phyloP scores from a whole-genome alignment of 73 alveolate genomes.

The Paramecium caudatum region DNA sequence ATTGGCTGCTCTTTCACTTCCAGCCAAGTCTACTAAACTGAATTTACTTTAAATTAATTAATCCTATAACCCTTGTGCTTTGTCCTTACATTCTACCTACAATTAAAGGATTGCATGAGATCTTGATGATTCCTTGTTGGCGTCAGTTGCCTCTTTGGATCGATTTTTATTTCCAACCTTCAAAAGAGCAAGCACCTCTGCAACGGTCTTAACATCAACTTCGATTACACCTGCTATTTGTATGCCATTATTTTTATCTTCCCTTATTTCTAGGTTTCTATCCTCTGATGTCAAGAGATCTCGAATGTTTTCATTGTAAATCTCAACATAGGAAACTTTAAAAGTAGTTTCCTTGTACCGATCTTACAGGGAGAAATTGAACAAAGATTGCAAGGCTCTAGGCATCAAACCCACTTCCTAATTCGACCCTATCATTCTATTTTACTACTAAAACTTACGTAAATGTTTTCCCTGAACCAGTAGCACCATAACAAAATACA shows the following conservation, averaged over 20 bases:
- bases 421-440: slow-evolving; percentile 92
- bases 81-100: slow-evolving; percentile 88
- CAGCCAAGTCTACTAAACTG: slow-evolving; percentile 97
- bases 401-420: slow-evolving; percentile 96
- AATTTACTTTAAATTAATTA: slow-evolving; percentile 93
- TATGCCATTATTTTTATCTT: slow-evolving; percentile 95
- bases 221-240: slow-evolving; percentile 93
- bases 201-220: slow-evolving; percentile 90
- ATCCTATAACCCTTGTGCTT: slow-evolving; percentile 79
- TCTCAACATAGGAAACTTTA: slow-evolving; percentile 94
- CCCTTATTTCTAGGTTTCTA: slow-evolving; percentile 93
- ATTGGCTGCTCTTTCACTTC: slow-evolving; percentile 97
- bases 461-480: slow-evolving; percentile 99
- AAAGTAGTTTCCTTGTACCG: slow-evolving; percentile 79
- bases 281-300: slow-evolving; percentile 88
- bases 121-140: slow-evolving; percentile 96
- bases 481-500: slow-evolving; percentile 99
- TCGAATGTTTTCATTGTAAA: slow-evolving; percentile 94
- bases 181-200: slow-evolving; percentile 87
- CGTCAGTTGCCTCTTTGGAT: slow-evolving; percentile 99
- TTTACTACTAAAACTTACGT: slow-evolving; percentile 74
- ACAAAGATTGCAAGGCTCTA: slow-evolving; percentile 88
- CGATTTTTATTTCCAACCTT: slow-evolving; percentile 97
- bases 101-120: slow-evolving; percentile 96
- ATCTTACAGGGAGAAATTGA: slow-evolving; percentile 75